A percentile compares a stretch with the other conserved stretches of the same genome.
Conservation (phyloP, 225 moss, liverwort and hornwort genomes). For the Takakia lepidozioides region DNA sequence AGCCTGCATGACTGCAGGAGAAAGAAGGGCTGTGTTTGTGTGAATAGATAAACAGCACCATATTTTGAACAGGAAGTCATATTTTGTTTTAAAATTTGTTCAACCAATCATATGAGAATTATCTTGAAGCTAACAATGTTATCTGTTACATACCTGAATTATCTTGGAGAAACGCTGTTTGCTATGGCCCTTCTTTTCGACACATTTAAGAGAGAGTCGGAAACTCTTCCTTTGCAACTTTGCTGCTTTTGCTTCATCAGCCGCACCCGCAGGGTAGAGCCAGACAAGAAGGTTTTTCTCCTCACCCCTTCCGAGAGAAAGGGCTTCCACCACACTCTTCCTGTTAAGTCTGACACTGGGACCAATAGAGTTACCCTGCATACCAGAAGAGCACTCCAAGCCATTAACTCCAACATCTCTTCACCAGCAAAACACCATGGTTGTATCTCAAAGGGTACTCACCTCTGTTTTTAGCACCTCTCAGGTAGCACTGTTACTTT, state of each 20-base stretch:
- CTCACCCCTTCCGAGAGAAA: conserved; percentile 76
- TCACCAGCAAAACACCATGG: too few relatives aligned
- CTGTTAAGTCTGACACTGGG: conserved; percentile 68
- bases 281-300: conserved; percentile 90
- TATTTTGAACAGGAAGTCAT: too few relatives aligned
- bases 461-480: too few relatives aligned
- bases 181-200: conserved; percentile 74
- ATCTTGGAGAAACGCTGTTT: conserved; percentile 93
- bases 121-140: too few relatives aligned
- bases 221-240: conserved; percentile 73
- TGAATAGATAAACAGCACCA: too few relatives aligned
- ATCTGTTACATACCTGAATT: conserved; percentile 64
- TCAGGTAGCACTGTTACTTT: too few relatives aligned
- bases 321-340: conserved; percentile 68
- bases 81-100: too few relatives aligned
- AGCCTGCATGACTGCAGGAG: neutral
- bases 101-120: too few relatives aligned
- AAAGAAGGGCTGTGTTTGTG: too few relatives aligned
- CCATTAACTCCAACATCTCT: neutral
- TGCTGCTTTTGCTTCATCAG: conserved; percentile 67
- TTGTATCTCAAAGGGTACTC: too few relatives aligned
- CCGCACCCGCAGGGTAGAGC: conserved; percentile 59
- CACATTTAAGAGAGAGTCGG: conserved; percentile 79
- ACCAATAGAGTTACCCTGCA: conserved; percentile 60
- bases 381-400: conserved; percentile 6